Evolutionary conservation across 257 asterid genomes (phyloP).

Genomic region (Solanum corneliomulleri): DNA sequence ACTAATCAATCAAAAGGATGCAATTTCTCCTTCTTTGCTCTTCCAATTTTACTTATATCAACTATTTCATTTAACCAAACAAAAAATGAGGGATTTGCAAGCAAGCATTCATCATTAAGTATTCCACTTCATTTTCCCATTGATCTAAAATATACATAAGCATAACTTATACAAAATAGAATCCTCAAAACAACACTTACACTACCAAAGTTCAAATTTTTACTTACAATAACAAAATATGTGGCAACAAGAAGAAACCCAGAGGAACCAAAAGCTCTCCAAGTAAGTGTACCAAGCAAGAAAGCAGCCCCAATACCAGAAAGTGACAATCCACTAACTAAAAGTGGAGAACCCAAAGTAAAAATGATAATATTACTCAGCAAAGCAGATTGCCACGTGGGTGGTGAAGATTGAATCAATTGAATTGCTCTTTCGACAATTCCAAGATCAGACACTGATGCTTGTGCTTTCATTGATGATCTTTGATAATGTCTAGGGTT

Average conservation of each 20-base stretch:
- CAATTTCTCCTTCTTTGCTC: neutral
- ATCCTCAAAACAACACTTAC: neutral
- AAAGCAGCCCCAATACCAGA: conserved; percentile 75
- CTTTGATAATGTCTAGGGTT: conserved; percentile 9
- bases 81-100: neutral
- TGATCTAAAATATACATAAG: neutral
- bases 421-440: conserved; percentile 41
- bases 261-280: conserved; percentile 76
- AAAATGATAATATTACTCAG: conserved; percentile 50
- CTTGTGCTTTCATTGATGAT: conserved; percentile 7
- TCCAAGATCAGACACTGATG: conserved; percentile 37
- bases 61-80: neutral
- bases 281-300: conserved; percentile 86
- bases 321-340: conserved; percentile 67
- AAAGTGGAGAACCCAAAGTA: conserved; percentile 57
- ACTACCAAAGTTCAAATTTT: neutral
- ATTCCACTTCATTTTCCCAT: neutral
- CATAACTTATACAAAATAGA: neutral
- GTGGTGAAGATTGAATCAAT: conserved; percentile 53
- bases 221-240: conserved; percentile 73
- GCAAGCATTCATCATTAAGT: neutral
- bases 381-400: conserved; percentile 79
- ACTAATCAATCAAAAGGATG: neutral
- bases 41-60: neutral
- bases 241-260: conserved; percentile 84